Evolutionary conservation across 768 basidiomycete genomes (phyloP), one percentile per base, ranked within the genome.

Genomic region (Macrocybe gigantea): DNA sequence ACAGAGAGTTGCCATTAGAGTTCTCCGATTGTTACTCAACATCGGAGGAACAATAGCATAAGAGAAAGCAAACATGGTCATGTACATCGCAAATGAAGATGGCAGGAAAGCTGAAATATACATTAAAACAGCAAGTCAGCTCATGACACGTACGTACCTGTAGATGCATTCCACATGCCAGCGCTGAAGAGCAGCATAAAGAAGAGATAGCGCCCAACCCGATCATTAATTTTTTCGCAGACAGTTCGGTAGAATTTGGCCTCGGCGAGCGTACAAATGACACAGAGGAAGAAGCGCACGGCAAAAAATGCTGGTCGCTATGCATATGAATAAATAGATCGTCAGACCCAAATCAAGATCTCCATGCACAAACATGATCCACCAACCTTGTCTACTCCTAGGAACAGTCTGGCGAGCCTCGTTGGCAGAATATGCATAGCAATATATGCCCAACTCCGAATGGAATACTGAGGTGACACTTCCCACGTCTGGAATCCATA

Each of bases 401-500:
- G 51, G 37, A 79, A 61, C 45, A 67, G 64, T 4, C 65, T 67
- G 10, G 83, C 73, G 8, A 90, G 48, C 51, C 74, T 80, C 34
- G 82, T 75, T 5, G 84, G 83, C 0, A 83, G 63, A n/a, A 83
- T 58, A 61, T 97, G 93, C 11, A 96, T 60, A 35, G 92, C 61
- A 48, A 96, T 80, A 66, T 98, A 98, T 8, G 92, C 81, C 92
- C 93, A 98, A 54, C 92, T 94, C 54, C 96, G 76, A 53, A 99
- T 83, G n/a, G 93, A 83, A 61, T 85, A 96, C 45, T 76, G 69
- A 8, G 96, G 93, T 7, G 93, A 88, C 5, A 90, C 80, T 62
- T 99, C 96, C 96, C 96, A 99, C 0, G 96, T 98, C 67, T 98
- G 95, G 65, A 99, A 97, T 6, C 89, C 96, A 51, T 83, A 74